phyloP scores from a whole-genome alignment of 495 filamentous ascomycete species.

The Astrocystis sublimbata region DNA sequence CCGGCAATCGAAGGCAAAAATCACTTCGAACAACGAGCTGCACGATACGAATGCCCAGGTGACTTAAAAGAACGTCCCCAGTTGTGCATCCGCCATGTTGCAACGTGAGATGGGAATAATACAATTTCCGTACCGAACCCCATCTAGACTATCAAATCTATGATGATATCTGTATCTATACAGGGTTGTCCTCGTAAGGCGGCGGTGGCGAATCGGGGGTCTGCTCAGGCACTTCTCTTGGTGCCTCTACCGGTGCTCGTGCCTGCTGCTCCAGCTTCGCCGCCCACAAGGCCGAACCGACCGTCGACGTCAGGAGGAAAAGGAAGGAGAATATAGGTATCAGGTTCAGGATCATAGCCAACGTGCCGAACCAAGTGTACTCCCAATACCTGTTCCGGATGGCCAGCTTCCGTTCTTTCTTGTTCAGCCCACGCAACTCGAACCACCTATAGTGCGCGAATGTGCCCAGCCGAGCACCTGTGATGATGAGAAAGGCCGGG shows the following conservation, averaged over 20 bases:
- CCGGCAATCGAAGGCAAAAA: too few species aligned
- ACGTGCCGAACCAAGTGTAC: constrained; percentile 59
- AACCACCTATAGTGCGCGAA: constrained; percentile 72
- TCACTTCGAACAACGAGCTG: too few species aligned
- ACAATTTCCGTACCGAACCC: background rate
- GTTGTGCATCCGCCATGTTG: too few species aligned
- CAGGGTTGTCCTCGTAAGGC: constrained; percentile 35
- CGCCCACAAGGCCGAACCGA: constrained; percentile 87
- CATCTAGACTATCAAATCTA: background rate
- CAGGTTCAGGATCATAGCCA: constrained; percentile 64
- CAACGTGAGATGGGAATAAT: background rate
- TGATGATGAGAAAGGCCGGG: constrained; percentile 73
- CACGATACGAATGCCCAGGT: too few species aligned
- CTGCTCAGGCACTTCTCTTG: constrained; percentile 23
- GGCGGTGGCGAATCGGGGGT: constrained; percentile 33
- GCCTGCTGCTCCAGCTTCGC: constrained; percentile 52
- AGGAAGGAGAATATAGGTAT: constrained; percentile 83
- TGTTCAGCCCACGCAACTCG: constrained; percentile 71
- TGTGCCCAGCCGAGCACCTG: constrained; percentile 58
- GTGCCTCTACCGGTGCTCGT: constrained; percentile 12
- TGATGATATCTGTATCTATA: constrained; percentile 26
- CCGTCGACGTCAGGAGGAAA: constrained; percentile 76
- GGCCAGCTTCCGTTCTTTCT: constrained; percentile 62
- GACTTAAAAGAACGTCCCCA: too few species aligned
- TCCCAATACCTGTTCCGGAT: constrained; percentile 69